Base-by-base conservation (phyloP, 2,329 filamentous ascomycete genomes). In the Phialocephala sp. region DNA sequence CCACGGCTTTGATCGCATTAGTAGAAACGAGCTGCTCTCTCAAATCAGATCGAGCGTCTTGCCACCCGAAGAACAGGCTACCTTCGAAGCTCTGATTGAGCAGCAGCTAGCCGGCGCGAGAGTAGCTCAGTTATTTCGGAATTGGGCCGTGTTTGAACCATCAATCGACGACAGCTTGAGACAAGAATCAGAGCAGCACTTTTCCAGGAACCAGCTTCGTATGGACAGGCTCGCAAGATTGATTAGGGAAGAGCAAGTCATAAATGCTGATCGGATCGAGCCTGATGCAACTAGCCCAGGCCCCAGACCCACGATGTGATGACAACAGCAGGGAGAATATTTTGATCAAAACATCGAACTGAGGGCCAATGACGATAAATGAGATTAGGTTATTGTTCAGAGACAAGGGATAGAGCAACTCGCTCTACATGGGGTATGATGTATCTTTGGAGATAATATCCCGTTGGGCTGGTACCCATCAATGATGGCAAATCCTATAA, bases 231-330 rank as follows among this genome's bases (percentile, higher is more conserved):
- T 57, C 3, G 6, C n/a, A 4, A 37, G 55, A 41, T 18, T 57
- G 55, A 14, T 57, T 14, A 57, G 55, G 24, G 55, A 57, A 24
- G 55, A 57, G n/a, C 32, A 35, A 27, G 55, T 39, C 15, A 41
- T 57, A 5, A 57, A 57, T 41, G 14, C 50, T 2, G 24, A 32
- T 15, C 4, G 11, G 6, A 32, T 54, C 5, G 50, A 35, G n/a
- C 12, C 12, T 32, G 50, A 32, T 11, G 4, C 4, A 6, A 12
- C 20, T 9, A 50, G 45, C 45, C 20, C 8, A 14, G 12, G 14
- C 12, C n/a, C 12, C n/a, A 50, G 22, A 3, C 45, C n/a, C 6
- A 32, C 27, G 27, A 32, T 32, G 27, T 32, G 27, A 32, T 32
- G 27, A 32, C 27, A 32, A 32, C 27, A 32, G 27, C 41, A 43